Base-by-base conservation (phyloP, 2,329 filamentous ascomycete species). In the Harringtonia lauricola region DNA sequence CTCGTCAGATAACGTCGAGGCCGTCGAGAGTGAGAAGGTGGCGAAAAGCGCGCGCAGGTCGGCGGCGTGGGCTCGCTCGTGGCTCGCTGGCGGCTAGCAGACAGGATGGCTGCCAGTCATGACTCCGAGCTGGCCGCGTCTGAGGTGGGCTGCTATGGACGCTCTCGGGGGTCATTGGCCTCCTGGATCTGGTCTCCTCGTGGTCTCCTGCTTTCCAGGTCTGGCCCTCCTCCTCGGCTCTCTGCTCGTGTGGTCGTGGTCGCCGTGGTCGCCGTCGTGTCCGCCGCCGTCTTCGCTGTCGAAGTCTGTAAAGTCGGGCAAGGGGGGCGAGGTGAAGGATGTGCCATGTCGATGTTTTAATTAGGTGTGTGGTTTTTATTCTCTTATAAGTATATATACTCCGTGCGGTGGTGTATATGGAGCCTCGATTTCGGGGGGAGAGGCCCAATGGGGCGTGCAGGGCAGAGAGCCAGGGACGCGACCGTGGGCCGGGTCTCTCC, bases 281-380 rank as follows among this genome's bases (percentile, higher is more conserved):
- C 21, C 22, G 33, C 29, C 36, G 47, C 26, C 44, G 41, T 41
- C 44, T 36, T 19, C 42, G 50, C 31, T 49, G 42, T 22, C 13
- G 21, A 29, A 18, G 21, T 5, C 19, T 10, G n/a, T 17, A 22
- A 18, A 10, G n/a, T 39, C 17, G 17, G 15, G 19, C n/a, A 14
- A 44, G 46, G 43, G 46, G 28, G 34, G 37, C 31, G 29, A 19
- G 36, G 21, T 28, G 36, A 37, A 31, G 42, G 53, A 57, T 59
- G 59, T 58, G 58, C 58, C 59, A 61, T 60, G 54, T 47, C 59
- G 56, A 57, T 56, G 57, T 58, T 59, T 63, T 60, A 62, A 61
- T 63, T 61, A 58, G 57, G 56, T 52, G 24, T 26, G 24, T 31
- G 35, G 30, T 56, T 57, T 60, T 60, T 59, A 39, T 38, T 21